phyloP scores from a whole-genome alignment of 2,329 filamentous ascomycete genomes.

The Fusarium oligoseptatum region DNA sequence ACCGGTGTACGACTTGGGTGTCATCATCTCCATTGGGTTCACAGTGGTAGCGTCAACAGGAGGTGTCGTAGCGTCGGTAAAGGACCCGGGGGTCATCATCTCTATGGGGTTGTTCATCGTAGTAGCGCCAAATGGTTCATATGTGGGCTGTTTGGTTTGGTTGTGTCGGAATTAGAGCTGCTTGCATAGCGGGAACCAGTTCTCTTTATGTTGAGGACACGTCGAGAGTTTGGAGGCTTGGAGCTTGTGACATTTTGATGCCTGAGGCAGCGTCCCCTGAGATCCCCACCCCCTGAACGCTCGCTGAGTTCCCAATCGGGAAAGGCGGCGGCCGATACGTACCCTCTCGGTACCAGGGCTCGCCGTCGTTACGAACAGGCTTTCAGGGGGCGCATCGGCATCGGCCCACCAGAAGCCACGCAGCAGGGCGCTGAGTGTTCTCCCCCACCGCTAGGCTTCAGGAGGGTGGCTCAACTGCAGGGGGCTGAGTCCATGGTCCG shows the following conservation, averaged over 20 bases:
- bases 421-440: conserved; percentile 8
- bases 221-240: conserved; percentile 42
- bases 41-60: conserved; percentile 50
- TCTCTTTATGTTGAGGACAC: conserved; percentile 55
- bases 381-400: conserved; percentile 33
- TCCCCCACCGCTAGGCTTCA: conserved; percentile 26
- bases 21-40: conserved; percentile 64
- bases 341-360: conserved; percentile 31
- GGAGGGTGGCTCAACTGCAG: conserved; percentile 37
- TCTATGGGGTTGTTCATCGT: conserved; percentile 3
- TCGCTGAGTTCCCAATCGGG: conserved; percentile 25
- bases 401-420: conserved; percentile 29
- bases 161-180: conserved; percentile 25
- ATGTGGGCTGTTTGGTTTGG: conserved; percentile 29
- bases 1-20: conserved; percentile 57
- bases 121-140: conserved; percentile 29
- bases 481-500: conserved; percentile 22
- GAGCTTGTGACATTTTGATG: conserved; percentile 24
- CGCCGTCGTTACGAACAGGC: conserved; percentile 25
- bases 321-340: conserved; percentile 26
- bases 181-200: conserved; percentile 40
- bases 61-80: conserved; percentile 58
- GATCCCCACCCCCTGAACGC: conserved; percentile 30
- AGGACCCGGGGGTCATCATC: conserved; percentile 46
- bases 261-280: conserved; percentile 50